Base-by-base conservation (phyloP, 768 basidiomycete genomes). In the Hericium coralloides region DNA sequence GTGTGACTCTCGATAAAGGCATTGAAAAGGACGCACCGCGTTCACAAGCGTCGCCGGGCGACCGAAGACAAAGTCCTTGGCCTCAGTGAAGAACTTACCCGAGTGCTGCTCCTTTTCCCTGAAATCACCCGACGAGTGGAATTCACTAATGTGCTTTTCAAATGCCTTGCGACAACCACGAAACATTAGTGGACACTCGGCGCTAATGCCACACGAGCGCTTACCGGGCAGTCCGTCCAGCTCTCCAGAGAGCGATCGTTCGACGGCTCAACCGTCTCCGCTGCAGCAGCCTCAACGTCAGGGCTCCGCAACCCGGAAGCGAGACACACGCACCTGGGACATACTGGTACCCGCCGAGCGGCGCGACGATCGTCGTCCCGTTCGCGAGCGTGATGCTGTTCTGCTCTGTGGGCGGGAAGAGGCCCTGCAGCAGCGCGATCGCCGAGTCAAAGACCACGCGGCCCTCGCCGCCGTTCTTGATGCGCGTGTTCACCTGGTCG, bases 401-500 rank as follows among this genome's bases (percentile, higher is more conserved):
- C 38, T 79, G 75, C 10, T 75, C 71, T 66, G 79, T 87, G n/a
- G 91, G 89, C 22, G 91, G 91, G 79, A 85, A 92, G 51, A 93
- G 76, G 45, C 91, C 90, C 71, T 94, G 92, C 43, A 92, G 79
- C 54, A 92, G 75, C 31, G 92, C 90, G 54, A 87, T 85, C 36
- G 89, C 85, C 6, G 87, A 87, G 76, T 93, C 90, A 70, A 90
- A 89, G 63, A 92, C 89, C 53, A 88, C 84, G n/a, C 82, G 76
- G 49, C 91, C 90, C 67, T 94, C 91, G 52, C 84, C 85, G 49
- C 90, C 89, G 54, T 84, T 84, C 73, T 93, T 92, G 69, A 87
- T 88, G 60, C 83, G 84, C 54, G 87, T 79, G 62, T 84, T 84
- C 64, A 92, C 76, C 68, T 89, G 80, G 63, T 74, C 78, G 67